Percentiles rank a stretch among this genome's conserved stretches.
phyloP scores from a whole-genome alignment of 345 rosid species.

The Murraya paniculata region DNA sequence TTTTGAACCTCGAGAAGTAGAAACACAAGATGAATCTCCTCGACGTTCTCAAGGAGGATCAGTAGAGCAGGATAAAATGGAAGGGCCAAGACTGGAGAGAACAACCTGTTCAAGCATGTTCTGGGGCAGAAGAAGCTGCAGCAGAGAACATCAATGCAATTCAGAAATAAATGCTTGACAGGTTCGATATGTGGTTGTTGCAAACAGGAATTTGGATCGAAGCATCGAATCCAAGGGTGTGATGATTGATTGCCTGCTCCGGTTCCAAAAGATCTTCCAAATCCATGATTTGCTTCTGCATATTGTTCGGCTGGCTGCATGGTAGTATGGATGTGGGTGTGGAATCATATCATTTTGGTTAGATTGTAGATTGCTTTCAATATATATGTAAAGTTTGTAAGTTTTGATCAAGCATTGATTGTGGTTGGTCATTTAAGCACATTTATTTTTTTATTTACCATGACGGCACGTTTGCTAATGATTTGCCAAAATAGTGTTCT shows the following conservation, averaged over 20 bases:
- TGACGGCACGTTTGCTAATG: not conserved
- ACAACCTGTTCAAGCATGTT: conserved; percentile 92
- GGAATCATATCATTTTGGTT: conserved; percentile 14
- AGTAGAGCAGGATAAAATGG: conserved; percentile 65
- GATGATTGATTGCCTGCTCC: not conserved
- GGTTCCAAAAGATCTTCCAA: conserved; percentile 5
- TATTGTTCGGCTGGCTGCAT: conserved; percentile 13
- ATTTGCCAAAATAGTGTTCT: not conserved
- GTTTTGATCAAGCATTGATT: conserved; percentile 13
- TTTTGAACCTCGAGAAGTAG: conserved; percentile 59
- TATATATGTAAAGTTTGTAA: conserved; percentile 17
- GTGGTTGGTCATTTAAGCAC: conserved; percentile 15
- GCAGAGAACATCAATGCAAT: conserved; percentile 96
- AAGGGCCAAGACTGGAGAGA: conserved; percentile 73
- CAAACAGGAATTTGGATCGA: not conserved
- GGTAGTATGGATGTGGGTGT: conserved; percentile 22
- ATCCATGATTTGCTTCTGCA: conserved; percentile 28
- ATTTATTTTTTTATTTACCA: not conserved
- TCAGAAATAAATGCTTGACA: conserved; percentile 92
- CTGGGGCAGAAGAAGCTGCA: conserved; percentile 99
- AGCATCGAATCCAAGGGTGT: not conserved
- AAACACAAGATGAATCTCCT: conserved; percentile 48
- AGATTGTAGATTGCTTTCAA: conserved; percentile 5
- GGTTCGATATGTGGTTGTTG: not conserved
- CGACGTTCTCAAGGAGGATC: conserved; percentile 36